Percentiles rank a stretch among this genome's conserved stretches.
These are phyloP conservation scores for Porogramme epimiltina DNA, from an alignment of 1,284 basidiomycete species.

Conservation along the genomic window DNA sequence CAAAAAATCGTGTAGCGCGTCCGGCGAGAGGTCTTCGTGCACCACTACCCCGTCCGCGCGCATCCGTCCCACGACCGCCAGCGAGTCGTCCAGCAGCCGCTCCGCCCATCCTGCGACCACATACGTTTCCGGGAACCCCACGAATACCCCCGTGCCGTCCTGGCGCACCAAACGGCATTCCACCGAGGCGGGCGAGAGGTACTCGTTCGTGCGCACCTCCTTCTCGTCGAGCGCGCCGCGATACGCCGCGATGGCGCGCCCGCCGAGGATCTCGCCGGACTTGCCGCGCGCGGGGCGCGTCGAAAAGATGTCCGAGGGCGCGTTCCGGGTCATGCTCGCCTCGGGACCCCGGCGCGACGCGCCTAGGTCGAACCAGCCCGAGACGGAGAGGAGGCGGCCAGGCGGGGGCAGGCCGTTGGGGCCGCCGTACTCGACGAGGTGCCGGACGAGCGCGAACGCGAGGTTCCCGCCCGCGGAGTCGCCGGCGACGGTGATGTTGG, in stretches of 20 bases:
- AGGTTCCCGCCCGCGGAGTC: slow-evolving; percentile 75
- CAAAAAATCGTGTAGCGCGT: slow-evolving; percentile 22
- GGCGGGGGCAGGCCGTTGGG: slow-evolving; percentile 37
- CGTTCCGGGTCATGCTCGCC: slow-evolving; percentile 26
- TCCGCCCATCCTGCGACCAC: slow-evolving; percentile 28
- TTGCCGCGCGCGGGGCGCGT: background rate
- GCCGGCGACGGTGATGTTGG: slow-evolving; percentile 63
- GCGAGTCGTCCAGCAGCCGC: slow-evolving; percentile 26
- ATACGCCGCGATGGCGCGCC: slow-evolving; percentile 11
- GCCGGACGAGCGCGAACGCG: slow-evolving; percentile 57
- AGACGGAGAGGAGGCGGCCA: slow-evolving; percentile 43
- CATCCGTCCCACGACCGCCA: slow-evolving; percentile 20
- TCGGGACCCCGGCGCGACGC: slow-evolving; percentile 34
- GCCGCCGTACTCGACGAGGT: slow-evolving; percentile 37
- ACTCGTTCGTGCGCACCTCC: slow-evolving; percentile 13
- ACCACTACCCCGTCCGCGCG: slow-evolving; percentile 19
- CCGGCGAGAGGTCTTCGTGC: slow-evolving; percentile 8
- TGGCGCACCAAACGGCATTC: slow-evolving; percentile 5
- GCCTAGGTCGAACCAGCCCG: slow-evolving; percentile 59
- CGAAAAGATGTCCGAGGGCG: slow-evolving; percentile 16
- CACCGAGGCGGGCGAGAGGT: slow-evolving; percentile 22
- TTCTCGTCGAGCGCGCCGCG: slow-evolving; percentile 14
- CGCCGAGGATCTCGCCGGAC: slow-evolving; percentile 2
- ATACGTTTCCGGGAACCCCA: slow-evolving; percentile 26
- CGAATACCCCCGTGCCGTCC: slow-evolving; percentile 18